Evolutionary conservation across 1,139 yeast species (phyloP), one percentile per base, ranked within the genome.

Genomic region (Taiozyma onychis): DNA sequence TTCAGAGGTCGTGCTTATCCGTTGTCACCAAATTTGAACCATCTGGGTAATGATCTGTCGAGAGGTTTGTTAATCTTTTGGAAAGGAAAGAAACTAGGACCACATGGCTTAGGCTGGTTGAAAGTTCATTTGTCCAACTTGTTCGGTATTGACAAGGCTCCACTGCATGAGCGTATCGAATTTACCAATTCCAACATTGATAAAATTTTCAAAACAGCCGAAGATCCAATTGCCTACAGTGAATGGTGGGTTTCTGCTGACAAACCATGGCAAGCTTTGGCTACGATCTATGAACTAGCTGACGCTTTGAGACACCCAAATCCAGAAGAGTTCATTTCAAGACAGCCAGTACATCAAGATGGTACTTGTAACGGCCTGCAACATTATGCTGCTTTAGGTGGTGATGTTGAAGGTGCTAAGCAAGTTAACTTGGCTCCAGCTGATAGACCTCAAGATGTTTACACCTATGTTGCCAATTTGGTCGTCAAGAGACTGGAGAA

Each of bases 361-460:
- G 99, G 99, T 59, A 88, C 98, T 0, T 93, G 99, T 71, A 93
- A 93, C 65, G 99, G 99, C 8, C 75, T 93, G 52, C 99, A 93
- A 68, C 99, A 93, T 70, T 93, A 93, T 70, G 98, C 99, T 16
- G 99, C 99, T 0, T 76, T 93, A 43, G 99, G 98, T 61, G 97
- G 98, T 68, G 98, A 93, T 70, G 62, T 81, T 28, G 97, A 88
- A 66, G 99, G 99, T 66, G 99, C 98, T 0, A 77, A 76, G 46
- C 97, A 91, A 69, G 99, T 93, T 39, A 93, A 93, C 63, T 72
- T 93, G 64, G 74, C 83, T 43, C 96, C 96, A 3, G 78, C 85
- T 35, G 91, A 85, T 18, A 78, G 78, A 59, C 99, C 99, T 1
- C 93, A 87, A 57, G 99, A 93, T 73, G 96, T 93, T 44, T 93